Percentiles rank a stretch among this genome's conserved stretches.
Evolutionary conservation across 768 basidiomycete species (phyloP).

Genomic region (Lyophyllum shimeji): DNA sequence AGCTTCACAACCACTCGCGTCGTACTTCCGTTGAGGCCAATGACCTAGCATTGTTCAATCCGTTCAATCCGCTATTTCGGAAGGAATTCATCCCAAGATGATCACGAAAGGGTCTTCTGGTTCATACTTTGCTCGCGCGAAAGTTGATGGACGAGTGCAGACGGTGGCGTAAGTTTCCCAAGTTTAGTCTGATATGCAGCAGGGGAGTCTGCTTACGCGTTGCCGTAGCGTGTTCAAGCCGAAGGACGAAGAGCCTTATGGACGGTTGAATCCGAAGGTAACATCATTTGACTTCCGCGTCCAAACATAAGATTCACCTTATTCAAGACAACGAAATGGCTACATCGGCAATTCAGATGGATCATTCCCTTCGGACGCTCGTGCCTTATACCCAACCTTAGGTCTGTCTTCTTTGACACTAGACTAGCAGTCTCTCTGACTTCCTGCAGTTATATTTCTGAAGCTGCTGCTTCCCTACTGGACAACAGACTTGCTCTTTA

Average conservation of each 20-base stretch:
- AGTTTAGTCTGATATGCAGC: neutral
- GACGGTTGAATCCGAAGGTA: constrained; percentile 83
- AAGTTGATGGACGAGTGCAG: constrained; percentile 71
- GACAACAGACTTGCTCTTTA: constrained; percentile 71
- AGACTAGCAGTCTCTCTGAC: neutral
- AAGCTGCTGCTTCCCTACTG: constrained; percentile 84
- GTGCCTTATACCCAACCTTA: constrained; percentile 87
- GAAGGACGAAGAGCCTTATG: constrained; percentile 89
- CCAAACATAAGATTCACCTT: neutral
- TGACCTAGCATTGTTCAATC: constrained; percentile 58
- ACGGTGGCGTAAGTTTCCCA: constrained; percentile 78
- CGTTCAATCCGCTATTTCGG: constrained; percentile 66
- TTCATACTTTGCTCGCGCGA: constrained; percentile 88
- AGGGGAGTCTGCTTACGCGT: neutral
- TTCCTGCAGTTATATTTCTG: constrained; percentile 73
- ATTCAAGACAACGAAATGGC: constrained; percentile 80
- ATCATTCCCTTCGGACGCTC: constrained; percentile 88
- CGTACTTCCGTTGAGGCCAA: constrained; percentile 1
- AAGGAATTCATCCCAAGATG: constrained; percentile 88
- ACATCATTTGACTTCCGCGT: constrained; percentile 4
- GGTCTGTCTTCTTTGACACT: constrained; percentile 38
- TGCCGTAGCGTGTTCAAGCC: constrained; percentile 80
- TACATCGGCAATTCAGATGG: constrained; percentile 86
- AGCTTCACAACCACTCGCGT: constrained; percentile 23
- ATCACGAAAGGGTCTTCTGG: constrained; percentile 88